Evolutionary conservation across 2,329 filamentous ascomycete genomes (phyloP).

Genomic region (Ascochyta pisi): DNA sequence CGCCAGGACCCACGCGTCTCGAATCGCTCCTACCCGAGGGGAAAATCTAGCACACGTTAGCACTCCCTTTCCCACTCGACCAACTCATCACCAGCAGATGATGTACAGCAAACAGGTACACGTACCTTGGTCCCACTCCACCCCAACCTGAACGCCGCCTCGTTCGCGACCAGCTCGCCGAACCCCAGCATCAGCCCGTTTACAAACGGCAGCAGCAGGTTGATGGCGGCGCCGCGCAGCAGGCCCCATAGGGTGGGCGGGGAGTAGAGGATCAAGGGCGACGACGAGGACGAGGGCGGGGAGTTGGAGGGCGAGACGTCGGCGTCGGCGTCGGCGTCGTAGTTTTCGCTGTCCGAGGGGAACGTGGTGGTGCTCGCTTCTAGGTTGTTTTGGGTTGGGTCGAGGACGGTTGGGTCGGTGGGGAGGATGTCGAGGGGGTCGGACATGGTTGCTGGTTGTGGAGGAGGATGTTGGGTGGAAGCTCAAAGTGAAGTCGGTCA

Average conservation of each 20-base stretch:
- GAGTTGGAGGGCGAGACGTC: slow-evolving; percentile 62
- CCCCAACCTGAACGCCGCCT: slow-evolving; percentile 89
- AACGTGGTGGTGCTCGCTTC: slow-evolving; percentile 60
- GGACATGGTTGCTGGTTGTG: slow-evolving; percentile 21
- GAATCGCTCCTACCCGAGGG: slow-evolving; percentile 63
- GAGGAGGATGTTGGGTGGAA: background rate
- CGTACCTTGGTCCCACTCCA: slow-evolving; percentile 93
- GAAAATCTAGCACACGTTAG: slow-evolving; percentile 57
- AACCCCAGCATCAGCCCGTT: slow-evolving; percentile 99
- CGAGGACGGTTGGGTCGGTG: background rate
- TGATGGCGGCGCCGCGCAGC: slow-evolving; percentile 88
- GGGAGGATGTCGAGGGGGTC: slow-evolving; percentile 58
- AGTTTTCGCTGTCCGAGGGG: slow-evolving; percentile 83
- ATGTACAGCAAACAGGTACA: background rate
- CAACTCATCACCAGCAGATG: too few relatives aligned
- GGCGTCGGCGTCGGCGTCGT: slow-evolving; percentile 69
- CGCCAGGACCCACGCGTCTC: slow-evolving; percentile 77
- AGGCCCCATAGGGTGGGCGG: slow-evolving; percentile 88
- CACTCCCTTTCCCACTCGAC: too few relatives aligned
- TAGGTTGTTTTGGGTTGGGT: slow-evolving; percentile 73
- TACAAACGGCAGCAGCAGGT: slow-evolving; percentile 91
- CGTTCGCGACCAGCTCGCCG: slow-evolving; percentile 94
- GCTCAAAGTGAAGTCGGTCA: too few relatives aligned
- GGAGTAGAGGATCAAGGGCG: slow-evolving; percentile 82
- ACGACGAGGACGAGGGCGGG: slow-evolving; percentile 65